Percentiles rank a stretch among this genome's conserved stretches.
These are phyloP conservation scores for Candida dajiaensis DNA, from an alignment of 805 yeast species.

Conservation along the genomic window DNA sequence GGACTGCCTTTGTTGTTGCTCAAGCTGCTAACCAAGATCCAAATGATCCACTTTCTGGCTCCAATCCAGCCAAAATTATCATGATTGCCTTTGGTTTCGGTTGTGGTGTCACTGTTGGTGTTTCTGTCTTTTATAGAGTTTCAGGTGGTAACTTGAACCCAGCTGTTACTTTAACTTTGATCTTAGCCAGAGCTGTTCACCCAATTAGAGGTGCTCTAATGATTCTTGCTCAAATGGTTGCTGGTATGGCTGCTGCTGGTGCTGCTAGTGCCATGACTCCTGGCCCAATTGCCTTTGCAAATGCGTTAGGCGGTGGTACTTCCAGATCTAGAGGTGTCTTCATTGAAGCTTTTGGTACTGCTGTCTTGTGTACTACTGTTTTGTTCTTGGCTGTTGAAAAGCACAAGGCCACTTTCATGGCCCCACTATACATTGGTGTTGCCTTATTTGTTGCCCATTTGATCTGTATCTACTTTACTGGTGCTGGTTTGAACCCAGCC, in stretches of 20 bases:
- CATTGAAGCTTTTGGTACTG: constrained; percentile 77
- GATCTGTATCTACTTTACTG: constrained; percentile 76
- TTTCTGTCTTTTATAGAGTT: constrained; percentile 62
- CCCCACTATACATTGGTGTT: constrained; percentile 80
- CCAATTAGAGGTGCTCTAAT: constrained; percentile 65
- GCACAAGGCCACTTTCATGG: constrained; percentile 66
- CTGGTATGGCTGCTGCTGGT: constrained; percentile 91
- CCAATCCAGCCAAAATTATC: constrained; percentile 61
- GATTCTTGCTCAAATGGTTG: constrained; percentile 66
- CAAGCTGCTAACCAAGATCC: constrained; percentile 69
- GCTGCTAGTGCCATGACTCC: constrained; percentile 85
- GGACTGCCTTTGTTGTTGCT: constrained; percentile 79
- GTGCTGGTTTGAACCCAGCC: constrained; percentile 92
- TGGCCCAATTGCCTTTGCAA: constrained; percentile 66
- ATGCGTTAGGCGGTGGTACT: constrained; percentile 64
- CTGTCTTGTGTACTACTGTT: constrained; percentile 68
- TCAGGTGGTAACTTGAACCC: constrained; percentile 92
- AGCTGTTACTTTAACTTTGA: constrained; percentile 71
- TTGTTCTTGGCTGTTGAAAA: constrained; percentile 81
- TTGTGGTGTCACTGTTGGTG: constrained; percentile 72
- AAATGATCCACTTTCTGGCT: constrained; percentile 29
- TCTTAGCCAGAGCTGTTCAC: constrained; percentile 67
- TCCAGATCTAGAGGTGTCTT: constrained; percentile 73
- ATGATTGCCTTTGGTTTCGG: constrained; percentile 88
- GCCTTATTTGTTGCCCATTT: constrained; percentile 78